Percentiles rank a stretch among this genome's conserved stretches.
These are phyloP conservation scores for Dothiorella sarmentorum DNA, from an alignment of 2,329 filamentous ascomycete species.

Conservation along the genomic window DNA sequence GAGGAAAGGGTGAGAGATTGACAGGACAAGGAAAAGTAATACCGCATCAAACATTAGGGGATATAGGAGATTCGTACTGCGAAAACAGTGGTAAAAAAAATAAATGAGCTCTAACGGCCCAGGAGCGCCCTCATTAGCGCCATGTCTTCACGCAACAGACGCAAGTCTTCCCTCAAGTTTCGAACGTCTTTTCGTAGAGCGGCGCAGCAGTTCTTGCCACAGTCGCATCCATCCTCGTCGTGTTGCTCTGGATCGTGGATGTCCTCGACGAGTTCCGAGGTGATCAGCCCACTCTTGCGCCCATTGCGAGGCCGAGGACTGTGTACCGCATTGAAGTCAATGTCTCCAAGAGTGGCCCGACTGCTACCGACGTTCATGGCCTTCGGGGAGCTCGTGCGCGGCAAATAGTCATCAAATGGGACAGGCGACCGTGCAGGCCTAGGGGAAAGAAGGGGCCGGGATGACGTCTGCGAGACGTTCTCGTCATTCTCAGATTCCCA, in stretches of 20 bases:
- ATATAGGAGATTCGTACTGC: background rate
- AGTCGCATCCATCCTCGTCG: background rate
- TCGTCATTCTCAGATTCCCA: background rate
- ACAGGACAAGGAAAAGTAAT: background rate
- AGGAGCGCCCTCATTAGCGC: constrained; percentile 9
- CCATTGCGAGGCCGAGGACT: background rate
- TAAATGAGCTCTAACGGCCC: background rate
- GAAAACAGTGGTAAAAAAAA: background rate
- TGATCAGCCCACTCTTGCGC: constrained; percentile 2
- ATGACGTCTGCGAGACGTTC: background rate
- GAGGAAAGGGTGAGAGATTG: background rate
- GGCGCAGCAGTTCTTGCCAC: constrained; percentile 12
- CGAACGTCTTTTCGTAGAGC: background rate
- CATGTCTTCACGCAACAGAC: constrained; percentile 4
- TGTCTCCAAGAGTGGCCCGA: background rate
- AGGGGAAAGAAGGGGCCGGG: background rate
- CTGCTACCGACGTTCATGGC: background rate
- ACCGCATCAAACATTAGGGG: background rate
- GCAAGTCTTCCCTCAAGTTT: background rate
- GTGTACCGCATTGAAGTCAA: background rate
- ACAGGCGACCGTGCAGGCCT: background rate
- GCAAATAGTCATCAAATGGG: constrained; percentile 10
- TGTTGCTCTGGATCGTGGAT: background rate
- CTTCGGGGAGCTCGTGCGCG: background rate
- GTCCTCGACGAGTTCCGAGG: background rate